Evolutionary conservation across 2,329 filamentous ascomycete species (phyloP).

Genomic region (Coleophoma cylindrospora): DNA sequence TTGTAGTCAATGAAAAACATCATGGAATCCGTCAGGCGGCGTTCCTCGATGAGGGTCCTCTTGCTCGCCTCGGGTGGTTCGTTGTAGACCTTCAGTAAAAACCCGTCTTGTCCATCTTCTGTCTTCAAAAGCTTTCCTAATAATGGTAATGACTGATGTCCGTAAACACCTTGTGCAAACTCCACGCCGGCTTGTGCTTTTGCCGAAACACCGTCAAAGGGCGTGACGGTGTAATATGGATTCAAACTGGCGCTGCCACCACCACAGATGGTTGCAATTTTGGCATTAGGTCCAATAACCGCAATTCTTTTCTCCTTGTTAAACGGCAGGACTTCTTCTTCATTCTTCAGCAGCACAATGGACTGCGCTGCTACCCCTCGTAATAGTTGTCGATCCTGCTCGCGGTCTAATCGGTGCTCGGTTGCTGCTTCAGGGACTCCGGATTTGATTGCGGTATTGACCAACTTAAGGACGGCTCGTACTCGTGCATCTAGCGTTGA

Average conservation of each 20-base stretch:
- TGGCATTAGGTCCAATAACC: slow-evolving; percentile 51
- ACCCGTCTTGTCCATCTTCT: background rate
- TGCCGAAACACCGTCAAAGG: slow-evolving; percentile 61
- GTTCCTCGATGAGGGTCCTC: background rate
- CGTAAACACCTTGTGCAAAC: slow-evolving; percentile 1
- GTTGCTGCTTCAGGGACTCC: slow-evolving; percentile 7
- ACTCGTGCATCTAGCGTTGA: slow-evolving; percentile 9
- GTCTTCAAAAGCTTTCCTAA: background rate
- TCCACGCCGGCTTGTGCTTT: slow-evolving; percentile 23
- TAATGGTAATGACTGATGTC: background rate
- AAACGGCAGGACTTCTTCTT: slow-evolving; percentile 47
- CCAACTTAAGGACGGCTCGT: slow-evolving; percentile 9
- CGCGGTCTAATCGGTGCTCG: slow-evolving; percentile 7
- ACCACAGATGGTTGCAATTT: slow-evolving; percentile 50
- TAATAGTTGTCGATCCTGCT: slow-evolving; percentile 33
- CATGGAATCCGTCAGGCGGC: background rate
- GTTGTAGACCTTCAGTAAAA: background rate
- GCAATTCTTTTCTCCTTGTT: slow-evolving; percentile 36
- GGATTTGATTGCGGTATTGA: slow-evolving; percentile 13
- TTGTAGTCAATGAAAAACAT: slow-evolving; percentile 2
- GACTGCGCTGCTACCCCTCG: slow-evolving; percentile 51
- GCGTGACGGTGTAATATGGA: slow-evolving; percentile 63
- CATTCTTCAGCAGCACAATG: slow-evolving; percentile 61
- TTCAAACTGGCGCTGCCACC: slow-evolving; percentile 57
- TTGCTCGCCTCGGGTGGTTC: background rate